Percentiles rank a stretch among this genome's conserved stretches.
Conservation (phyloP, 495 filamentous ascomycete genomes). For the Viridothelium virens region DNA sequence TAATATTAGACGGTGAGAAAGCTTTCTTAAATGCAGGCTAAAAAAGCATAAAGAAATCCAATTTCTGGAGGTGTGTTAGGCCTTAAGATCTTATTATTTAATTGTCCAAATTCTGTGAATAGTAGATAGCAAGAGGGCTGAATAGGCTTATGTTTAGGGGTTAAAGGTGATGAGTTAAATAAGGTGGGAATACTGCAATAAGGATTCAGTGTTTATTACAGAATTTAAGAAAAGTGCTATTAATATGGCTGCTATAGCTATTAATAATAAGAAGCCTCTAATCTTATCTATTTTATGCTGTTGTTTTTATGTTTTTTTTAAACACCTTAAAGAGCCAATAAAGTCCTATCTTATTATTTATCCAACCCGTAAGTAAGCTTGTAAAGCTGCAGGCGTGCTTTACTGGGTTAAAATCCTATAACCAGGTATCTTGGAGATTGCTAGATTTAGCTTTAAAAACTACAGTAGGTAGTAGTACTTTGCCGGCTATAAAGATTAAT, state of each 20-base stretch:
- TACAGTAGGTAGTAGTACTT: conserved; percentile 16
- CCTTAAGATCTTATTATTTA: not conserved
- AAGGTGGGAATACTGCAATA: conserved; percentile 15
- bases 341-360: conserved; percentile 13
- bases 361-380: conserved; percentile 12
- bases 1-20: conserved; percentile 1
- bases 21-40: not conserved
- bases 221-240: conserved; percentile 23
- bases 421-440: conserved; percentile 17
- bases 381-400: conserved; percentile 14
- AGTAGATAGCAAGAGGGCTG: conserved; percentile 14
- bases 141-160: conserved; percentile 23
- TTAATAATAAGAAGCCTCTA: conserved; percentile 20
- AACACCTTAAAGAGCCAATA: conserved; percentile 22
- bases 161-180: conserved; percentile 24
- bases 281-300: conserved; percentile 3
- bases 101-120: conserved; percentile 12
- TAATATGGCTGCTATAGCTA: not conserved
- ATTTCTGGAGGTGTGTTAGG: not conserved
- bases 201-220: conserved; percentile 19
- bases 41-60: not conserved
- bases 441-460: conserved; percentile 19
- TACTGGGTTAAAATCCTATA: conserved; percentile 17
- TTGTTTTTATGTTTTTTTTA: conserved; percentile 18
- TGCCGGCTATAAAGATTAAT: conserved; percentile 23